Evolutionary conservation across 495 filamentous ascomycete genomes (phyloP), one percentile per base, ranked within the genome.

Genomic region (Xeromyces bisporus): DNA sequence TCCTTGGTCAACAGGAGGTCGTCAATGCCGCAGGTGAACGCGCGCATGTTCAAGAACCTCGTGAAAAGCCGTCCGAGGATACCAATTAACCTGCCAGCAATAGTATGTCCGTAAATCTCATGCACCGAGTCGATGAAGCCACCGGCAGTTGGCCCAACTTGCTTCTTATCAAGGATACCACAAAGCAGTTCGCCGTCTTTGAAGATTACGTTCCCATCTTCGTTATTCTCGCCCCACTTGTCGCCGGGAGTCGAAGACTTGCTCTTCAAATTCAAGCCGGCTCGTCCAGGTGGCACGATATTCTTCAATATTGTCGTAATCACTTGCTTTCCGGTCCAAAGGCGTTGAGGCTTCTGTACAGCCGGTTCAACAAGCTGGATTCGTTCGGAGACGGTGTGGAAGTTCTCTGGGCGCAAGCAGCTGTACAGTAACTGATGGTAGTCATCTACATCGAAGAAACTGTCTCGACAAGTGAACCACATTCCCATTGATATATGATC

Each of bases 271-370:
- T 73, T 85, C 26, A 99, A 55, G 15, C 84, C 83, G 29, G 76
- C 72, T 39, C 79, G 78, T 37, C 70, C 62, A 6, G 59, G 40
- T 0, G 86, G 91, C 42, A 64, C 71, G 35, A 96, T 86, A 47
- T 99, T 99, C 53, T 80, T 79, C 20, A 99, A 58, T 13, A 99
- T 77, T 0, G 87, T 93, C 9, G 83, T 86, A 37, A 96, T 78
- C 10, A 99, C 64, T 50, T 99, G 91, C 59, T 96, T 99, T 39
- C 91, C 91, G n/a, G 86, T 94, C 91, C 91, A 99, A 28, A 82
- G 58, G 12, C 69, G 66, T 20, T 62, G 66, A 2, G 91, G 91
- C 53, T 84, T 91, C 36, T 81, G 60, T 23, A 93, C 63, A 7
- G 86, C 77, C 6, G 91, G 91, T 7, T 72, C 59, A 1, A 93